Percentiles rank a stretch among this genome's conserved stretches.
These are phyloP conservation scores for Thalassiosira mediterranea DNA, from an alignment of 352 stramenopile genomes.

Conservation along the genomic window DNA sequence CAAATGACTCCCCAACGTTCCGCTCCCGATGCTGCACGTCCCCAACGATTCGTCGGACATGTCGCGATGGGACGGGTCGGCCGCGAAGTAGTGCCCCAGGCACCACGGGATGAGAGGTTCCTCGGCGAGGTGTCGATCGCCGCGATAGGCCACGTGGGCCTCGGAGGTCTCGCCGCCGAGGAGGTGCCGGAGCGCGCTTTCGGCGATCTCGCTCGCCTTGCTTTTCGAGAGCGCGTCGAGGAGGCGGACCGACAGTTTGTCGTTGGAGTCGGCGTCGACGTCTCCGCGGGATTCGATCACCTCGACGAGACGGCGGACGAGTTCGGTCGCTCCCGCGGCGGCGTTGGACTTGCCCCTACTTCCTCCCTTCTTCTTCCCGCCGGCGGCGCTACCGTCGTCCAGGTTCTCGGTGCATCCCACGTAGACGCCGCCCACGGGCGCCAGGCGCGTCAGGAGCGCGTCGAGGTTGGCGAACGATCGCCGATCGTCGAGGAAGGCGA, in stretches of 20 bases:
- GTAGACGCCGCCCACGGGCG: constrained; percentile 31
- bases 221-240: constrained; percentile 20
- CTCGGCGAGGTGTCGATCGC: constrained; percentile 32
- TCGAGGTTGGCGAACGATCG: constrained; percentile 61
- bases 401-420: constrained; percentile 44
- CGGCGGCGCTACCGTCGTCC: not conserved
- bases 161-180: constrained; percentile 37
- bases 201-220: constrained; percentile 22
- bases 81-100: constrained; percentile 33
- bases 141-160: constrained; percentile 36
- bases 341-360: too few relatives aligned
- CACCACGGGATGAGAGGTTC: constrained; percentile 25
- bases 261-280: constrained; percentile 14
- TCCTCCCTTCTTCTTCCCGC: constrained; percentile 9
- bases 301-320: constrained; percentile 16
- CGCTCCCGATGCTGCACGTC: constrained; percentile 26
- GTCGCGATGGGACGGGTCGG: constrained; percentile 17
- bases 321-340: constrained; percentile 3
- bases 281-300: constrained; percentile 50
- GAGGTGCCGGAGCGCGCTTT: constrained; percentile 34
- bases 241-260: constrained; percentile 4
- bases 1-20: constrained; percentile 52
- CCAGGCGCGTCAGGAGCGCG: constrained; percentile 53
- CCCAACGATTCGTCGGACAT: constrained; percentile 14
- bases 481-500: constrained; percentile 62